phyloP scores from a whole-genome alignment of 108 stramenopile genomes.

The Nitzschia sp. region DNA sequence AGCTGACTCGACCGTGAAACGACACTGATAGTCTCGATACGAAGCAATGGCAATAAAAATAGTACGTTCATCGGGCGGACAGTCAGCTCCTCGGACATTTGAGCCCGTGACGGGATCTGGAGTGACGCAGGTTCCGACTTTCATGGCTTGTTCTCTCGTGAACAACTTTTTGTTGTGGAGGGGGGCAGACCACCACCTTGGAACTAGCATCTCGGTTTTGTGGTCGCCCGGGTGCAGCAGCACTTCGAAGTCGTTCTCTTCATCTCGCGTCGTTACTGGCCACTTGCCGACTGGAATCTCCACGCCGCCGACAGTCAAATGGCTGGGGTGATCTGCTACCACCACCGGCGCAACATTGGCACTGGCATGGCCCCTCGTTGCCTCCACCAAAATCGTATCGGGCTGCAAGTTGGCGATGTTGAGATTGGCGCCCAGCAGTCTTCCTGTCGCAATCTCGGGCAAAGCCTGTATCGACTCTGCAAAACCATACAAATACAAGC shows the following conservation, averaged over 20 bases:
- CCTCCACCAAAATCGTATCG: background rate
- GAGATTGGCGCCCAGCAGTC: slow-evolving; percentile 19
- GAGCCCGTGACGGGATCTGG: slow-evolving; percentile 60
- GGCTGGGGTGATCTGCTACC: background rate
- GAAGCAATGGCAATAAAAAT: slow-evolving; percentile 83
- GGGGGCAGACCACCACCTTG: slow-evolving; percentile 67
- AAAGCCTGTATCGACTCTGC: slow-evolving; percentile 27
- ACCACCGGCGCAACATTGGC: background rate
- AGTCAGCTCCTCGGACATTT: slow-evolving; percentile 59
- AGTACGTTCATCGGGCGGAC: slow-evolving; percentile 67
- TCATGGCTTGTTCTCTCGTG: slow-evolving; percentile 67
- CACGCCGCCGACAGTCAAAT: background rate
- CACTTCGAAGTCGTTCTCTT: slow-evolving; percentile 64
- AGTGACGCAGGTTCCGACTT: slow-evolving; percentile 66
- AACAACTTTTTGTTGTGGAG: slow-evolving; percentile 67
- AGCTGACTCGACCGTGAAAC: slow-evolving; percentile 67
- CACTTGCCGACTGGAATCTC: slow-evolving; percentile 46
- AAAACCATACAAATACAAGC: slow-evolving; percentile 46
- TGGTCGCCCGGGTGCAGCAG: slow-evolving; percentile 72
- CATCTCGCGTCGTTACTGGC: slow-evolving; percentile 65
- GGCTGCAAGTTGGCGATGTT: slow-evolving; percentile 25
- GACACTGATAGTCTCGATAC: slow-evolving; percentile 81
- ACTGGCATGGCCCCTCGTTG: background rate
- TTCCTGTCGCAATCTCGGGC: slow-evolving; percentile 28
- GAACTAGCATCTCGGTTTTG: slow-evolving; percentile 59